A percentile compares a stretch with the other conserved stretches of the same genome.
Conservation (phyloP, 257 asterid species). For the Vinca minor region DNA sequence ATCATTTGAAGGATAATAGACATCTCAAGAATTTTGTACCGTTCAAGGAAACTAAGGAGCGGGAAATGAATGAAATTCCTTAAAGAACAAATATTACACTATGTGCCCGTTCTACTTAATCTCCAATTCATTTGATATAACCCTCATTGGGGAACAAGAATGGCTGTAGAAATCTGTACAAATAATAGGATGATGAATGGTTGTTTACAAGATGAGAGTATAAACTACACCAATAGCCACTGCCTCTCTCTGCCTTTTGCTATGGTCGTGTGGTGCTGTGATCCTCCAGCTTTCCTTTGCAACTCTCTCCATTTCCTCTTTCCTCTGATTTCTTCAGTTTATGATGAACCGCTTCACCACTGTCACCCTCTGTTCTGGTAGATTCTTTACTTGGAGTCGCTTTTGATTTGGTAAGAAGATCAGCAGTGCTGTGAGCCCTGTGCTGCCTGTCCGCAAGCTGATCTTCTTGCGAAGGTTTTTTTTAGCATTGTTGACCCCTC, state of each 20-base stretch:
- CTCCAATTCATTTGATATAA: no score
- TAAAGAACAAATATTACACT: neutral
- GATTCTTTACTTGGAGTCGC: slow-evolving; percentile 16
- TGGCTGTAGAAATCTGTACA: slow-evolving; percentile 6
- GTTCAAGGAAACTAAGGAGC: neutral
- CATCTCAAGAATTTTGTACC: neutral
- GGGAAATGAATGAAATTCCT: neutral
- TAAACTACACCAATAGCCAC: neutral
- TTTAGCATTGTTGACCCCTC: slow-evolving; percentile 7
- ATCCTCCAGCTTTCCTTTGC: slow-evolving; percentile 18
- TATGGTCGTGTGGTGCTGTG: slow-evolving; percentile 9
- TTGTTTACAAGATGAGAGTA: neutral
- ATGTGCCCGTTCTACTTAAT: no score
- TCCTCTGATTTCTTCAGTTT: slow-evolving; percentile 13
- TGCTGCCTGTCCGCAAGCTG: slow-evolving; percentile 15
- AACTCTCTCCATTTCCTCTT: slow-evolving; percentile 9
- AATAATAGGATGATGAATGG: neutral
- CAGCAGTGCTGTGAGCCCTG: slow-evolving; percentile 12
- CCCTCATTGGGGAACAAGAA: slow-evolving; percentile 1
- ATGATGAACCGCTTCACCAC: slow-evolving; percentile 5
- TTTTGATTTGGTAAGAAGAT: slow-evolving; percentile 19
- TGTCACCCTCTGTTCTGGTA: slow-evolving; percentile 19
- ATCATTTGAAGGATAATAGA: neutral
- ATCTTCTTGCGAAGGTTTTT: slow-evolving; percentile 20
- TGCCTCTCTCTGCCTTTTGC: slow-evolving; percentile 20